These are phyloP conservation scores for Penicillium simplicissimum DNA, from an alignment of 495 filamentous ascomycete species.

Conservation along the genomic window DNA sequence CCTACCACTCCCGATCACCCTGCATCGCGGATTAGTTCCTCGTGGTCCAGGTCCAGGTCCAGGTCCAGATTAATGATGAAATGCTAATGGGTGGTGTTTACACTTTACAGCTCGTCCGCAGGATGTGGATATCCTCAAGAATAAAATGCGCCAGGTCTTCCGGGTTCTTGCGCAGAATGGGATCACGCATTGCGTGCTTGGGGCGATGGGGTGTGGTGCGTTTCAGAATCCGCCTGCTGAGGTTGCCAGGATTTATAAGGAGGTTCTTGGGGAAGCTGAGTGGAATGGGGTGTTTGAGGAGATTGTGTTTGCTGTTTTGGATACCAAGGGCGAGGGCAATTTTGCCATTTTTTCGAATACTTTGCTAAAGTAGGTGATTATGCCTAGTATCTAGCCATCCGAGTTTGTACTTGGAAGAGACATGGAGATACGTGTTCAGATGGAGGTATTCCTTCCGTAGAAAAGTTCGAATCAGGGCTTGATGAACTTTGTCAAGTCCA, in stretches of 20 bases:
- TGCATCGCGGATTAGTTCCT: too few species aligned
- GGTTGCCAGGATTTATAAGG: conserved; percentile 60
- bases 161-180: conserved; percentile 52
- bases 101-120: conserved; percentile 3
- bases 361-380: conserved; percentile 20
- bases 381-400: too few species aligned
- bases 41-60: too few species aligned
- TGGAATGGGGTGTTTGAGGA: conserved; percentile 45
- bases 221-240: conserved; percentile 61
- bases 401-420: too few species aligned
- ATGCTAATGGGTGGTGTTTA: not conserved
- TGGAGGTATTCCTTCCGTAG: too few species aligned
- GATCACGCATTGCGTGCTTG: conserved; percentile 58
- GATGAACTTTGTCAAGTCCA: not conserved
- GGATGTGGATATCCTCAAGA: conserved; percentile 39
- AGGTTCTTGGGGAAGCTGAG: conserved; percentile 57
- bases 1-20: too few species aligned
- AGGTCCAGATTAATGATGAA: too few species aligned
- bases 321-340: conserved; percentile 41
- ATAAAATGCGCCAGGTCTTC: conserved; percentile 61
- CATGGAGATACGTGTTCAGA: too few species aligned
- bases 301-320: conserved; percentile 38
- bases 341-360: conserved; percentile 50
- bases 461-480: too few species aligned
- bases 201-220: conserved; percentile 68